phyloP scores from a whole-genome alignment of 257 asterid genomes.

The Cordia subcordata region DNA sequence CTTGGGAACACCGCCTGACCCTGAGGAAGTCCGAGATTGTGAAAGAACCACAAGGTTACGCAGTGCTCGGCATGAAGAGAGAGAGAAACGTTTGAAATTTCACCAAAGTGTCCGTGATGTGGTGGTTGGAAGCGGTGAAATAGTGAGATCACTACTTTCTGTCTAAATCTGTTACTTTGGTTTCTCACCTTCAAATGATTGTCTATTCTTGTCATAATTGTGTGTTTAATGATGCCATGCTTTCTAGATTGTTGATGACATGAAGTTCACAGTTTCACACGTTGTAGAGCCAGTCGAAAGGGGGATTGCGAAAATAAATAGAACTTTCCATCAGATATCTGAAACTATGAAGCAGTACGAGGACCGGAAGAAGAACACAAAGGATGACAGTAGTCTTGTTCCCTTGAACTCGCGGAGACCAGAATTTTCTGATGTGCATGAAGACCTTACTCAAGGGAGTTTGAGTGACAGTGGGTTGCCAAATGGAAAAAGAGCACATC shows the following conservation, averaged over 20 bases:
- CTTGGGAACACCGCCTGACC: constrained; percentile 82
- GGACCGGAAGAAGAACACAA: constrained; percentile 52
- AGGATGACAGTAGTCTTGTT: constrained; percentile 78
- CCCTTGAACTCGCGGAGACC: constrained; percentile 60
- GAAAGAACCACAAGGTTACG: constrained; percentile 60
- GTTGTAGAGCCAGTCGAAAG: constrained; percentile 94
- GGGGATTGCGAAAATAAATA: constrained; percentile 80
- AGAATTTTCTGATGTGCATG: constrained; percentile 72
- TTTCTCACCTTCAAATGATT: neutral
- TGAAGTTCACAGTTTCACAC: constrained; percentile 94
- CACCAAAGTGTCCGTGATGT: constrained; percentile 95
- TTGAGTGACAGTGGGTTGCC: constrained; percentile 71
- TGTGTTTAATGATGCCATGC: constrained; percentile 3
- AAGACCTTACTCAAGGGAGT: constrained; percentile 61
- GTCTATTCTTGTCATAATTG: constrained; percentile 4
- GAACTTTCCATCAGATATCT: constrained; percentile 80
- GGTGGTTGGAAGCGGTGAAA: constrained; percentile 93
- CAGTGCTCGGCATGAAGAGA: constrained; percentile 57
- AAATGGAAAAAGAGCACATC: constrained; percentile 37
- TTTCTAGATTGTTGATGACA: constrained; percentile 81
- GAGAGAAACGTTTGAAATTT: constrained; percentile 58
- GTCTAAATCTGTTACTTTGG: neutral
- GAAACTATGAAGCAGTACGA: constrained; percentile 79
- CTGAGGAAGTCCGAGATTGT: constrained; percentile 87
- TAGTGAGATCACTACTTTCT: constrained; percentile 43